phyloP scores from a whole-genome alignment of 495 filamentous ascomycete species.

The Penicillium lividum region DNA sequence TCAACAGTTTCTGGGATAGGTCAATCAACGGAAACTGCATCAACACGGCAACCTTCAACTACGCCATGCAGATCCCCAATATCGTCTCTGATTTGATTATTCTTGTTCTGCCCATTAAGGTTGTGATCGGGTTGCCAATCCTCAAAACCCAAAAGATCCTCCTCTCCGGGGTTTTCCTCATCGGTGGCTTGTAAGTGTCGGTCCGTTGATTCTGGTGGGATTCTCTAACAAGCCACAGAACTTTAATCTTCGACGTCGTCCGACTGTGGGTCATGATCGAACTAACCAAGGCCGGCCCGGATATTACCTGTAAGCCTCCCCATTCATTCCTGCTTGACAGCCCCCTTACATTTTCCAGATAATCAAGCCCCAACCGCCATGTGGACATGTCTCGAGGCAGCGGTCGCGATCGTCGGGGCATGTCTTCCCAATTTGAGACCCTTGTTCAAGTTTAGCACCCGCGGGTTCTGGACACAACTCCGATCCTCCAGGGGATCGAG shows the following conservation, averaged over 20 bases:
- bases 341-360: constrained; percentile 18
- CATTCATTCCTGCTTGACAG: background rate
- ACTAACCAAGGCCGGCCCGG: constrained; percentile 20
- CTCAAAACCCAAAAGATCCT: constrained; percentile 37
- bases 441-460: constrained; percentile 20
- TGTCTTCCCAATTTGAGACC: constrained; percentile 32
- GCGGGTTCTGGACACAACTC: constrained; percentile 27
- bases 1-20: constrained; percentile 33
- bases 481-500: constrained; percentile 21
- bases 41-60: constrained; percentile 29
- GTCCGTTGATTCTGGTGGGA: background rate
- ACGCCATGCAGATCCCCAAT: constrained; percentile 42
- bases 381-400: constrained; percentile 31
- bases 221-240: constrained; percentile 7
- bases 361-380: constrained; percentile 30
- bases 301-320: constrained; percentile 27
- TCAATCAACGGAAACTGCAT: constrained; percentile 33
- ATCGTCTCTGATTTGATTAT: constrained; percentile 42
- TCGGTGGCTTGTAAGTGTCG: constrained; percentile 40
- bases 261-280: constrained; percentile 24
- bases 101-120: constrained; percentile 50
- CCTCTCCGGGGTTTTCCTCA: constrained; percentile 40
- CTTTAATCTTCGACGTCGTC: constrained; percentile 25
- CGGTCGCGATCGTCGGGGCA: constrained; percentile 29
- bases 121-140: constrained; percentile 43